Percentiles rank a stretch among this genome's conserved stretches.
These are phyloP conservation scores for Lichina pygmaea DNA, from an alignment of 495 filamentous ascomycete genomes.

Conservation along the genomic window DNA sequence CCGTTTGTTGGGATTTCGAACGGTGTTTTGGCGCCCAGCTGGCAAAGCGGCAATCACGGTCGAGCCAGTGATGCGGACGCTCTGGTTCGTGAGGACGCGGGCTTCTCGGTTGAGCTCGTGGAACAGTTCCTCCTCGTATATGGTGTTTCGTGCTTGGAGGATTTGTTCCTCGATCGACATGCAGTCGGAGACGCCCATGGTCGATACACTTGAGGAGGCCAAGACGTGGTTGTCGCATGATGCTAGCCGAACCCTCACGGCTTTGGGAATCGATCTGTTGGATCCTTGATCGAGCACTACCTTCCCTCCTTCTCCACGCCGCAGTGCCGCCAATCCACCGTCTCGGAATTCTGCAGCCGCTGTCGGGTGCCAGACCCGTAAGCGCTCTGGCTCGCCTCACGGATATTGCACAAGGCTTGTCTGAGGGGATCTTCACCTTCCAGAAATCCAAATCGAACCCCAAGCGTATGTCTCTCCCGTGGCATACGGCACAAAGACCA, in stretches of 20 bases:
- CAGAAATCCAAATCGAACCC: slow-evolving; percentile 68
- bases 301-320: slow-evolving; percentile 44
- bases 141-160: slow-evolving; percentile 56
- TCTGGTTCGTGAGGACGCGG: slow-evolving; percentile 32
- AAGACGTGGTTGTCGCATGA: too few relatives aligned
- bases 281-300: slow-evolving; percentile 47
- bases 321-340: slow-evolving; percentile 50
- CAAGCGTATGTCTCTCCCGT: slow-evolving; percentile 43
- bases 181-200: slow-evolving; percentile 10
- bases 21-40: too few relatives aligned
- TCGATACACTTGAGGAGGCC: slow-evolving; percentile 15
- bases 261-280: slow-evolving; percentile 24
- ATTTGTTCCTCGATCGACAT: slow-evolving; percentile 31
- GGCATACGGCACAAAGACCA: slow-evolving; percentile 62
- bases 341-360: slow-evolving; percentile 50
- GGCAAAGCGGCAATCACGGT: not conserved
- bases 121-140: slow-evolving; percentile 85
- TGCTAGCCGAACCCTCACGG: slow-evolving; percentile 28
- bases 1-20: slow-evolving; percentile 12
- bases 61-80: slow-evolving; percentile 23
- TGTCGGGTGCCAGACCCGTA: slow-evolving; percentile 6
- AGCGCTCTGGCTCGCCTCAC: not conserved
- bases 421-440: slow-evolving; percentile 23
- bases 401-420: not conserved
- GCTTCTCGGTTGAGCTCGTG: slow-evolving; percentile 70